Percentiles rank a stretch among this genome's conserved stretches.
phyloP scores from a whole-genome alignment of 306 rosid species.

The Cyamopsis tetragonoloba region DNA sequence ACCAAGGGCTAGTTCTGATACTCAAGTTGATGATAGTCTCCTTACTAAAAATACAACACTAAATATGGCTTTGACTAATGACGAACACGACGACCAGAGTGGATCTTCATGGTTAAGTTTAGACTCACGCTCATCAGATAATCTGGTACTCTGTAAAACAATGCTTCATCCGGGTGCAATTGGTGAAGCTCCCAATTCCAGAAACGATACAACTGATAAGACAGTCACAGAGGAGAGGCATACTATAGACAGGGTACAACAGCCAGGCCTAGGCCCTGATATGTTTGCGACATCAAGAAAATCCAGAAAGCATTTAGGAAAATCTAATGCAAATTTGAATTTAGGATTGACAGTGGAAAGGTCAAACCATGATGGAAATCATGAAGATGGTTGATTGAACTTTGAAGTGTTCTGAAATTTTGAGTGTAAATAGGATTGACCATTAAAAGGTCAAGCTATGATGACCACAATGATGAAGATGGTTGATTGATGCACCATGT shows the following conservation, averaged over 20 bases:
- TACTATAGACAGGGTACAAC: slow-evolving; percentile 35
- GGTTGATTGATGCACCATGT: slow-evolving; percentile 24
- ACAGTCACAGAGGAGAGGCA: slow-evolving; percentile 25
- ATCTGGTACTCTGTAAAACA: slow-evolving; percentile 19
- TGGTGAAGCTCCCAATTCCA: slow-evolving; percentile 23
- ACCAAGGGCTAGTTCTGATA: slow-evolving; percentile 26
- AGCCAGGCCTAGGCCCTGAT: slow-evolving; percentile 39
- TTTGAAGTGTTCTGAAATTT: slow-evolving; percentile 41
- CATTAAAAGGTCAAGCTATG: slow-evolving; percentile 36
- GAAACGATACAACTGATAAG: slow-evolving; percentile 31
- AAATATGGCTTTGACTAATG: slow-evolving; percentile 41
- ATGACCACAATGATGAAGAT: slow-evolving; percentile 17
- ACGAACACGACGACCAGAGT: slow-evolving; percentile 48
- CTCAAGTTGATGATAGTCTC: slow-evolving; percentile 32
- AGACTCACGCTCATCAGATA: slow-evolving; percentile 52
- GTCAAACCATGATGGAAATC: slow-evolving; percentile 35
- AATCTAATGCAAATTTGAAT: slow-evolving; percentile 37
- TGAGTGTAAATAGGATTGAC: slow-evolving; percentile 30
- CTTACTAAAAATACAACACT: slow-evolving; percentile 28
- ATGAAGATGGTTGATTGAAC: slow-evolving; percentile 32
- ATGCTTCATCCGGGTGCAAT: slow-evolving; percentile 13
- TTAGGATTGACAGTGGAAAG: slow-evolving; percentile 43
- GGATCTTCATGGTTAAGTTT: slow-evolving; percentile 60
- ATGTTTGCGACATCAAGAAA: slow-evolving; percentile 33
- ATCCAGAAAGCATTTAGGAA: slow-evolving; percentile 46